Base-by-base conservation (phyloP, 352 stramenopile genomes). In the Thraustochytrium striatum region DNA sequence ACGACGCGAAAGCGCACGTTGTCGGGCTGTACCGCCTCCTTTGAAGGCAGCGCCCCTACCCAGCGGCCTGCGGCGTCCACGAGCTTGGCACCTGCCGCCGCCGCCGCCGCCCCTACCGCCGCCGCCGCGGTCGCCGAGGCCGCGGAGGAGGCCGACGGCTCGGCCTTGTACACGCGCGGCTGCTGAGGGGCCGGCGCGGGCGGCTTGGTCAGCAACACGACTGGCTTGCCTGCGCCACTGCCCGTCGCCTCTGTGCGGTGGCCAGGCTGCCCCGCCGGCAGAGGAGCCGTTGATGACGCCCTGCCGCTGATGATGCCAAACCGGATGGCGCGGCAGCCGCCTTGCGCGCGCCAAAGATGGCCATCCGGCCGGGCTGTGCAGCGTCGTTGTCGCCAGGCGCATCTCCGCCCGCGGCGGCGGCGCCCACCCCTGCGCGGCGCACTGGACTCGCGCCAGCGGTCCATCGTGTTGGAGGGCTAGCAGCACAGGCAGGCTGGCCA, bases 11-110 rank as follows among this genome's bases (percentile, higher is more conserved):
- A 75, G 58, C 39, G 9, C 2, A 19, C 13, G 32, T 75, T 75
- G 16, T 30, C 43, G 38, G 33, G n/a, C n/a, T n/a, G n/a, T n/a
- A n/a, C n/a, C n/a, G n/a, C n/a, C n/a, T n/a, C n/a, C n/a, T n/a
- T n/a, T n/a, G n/a, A n/a, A n/a, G n/a, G n/a, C n/a, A n/a, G n/a
- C n/a, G n/a, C n/a, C n/a, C n/a, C n/a, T n/a, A n/a, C n/a, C n/a
- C n/a, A n/a, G n/a, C n/a, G n/a, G n/a, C n/a, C n/a, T n/a, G n/a
- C n/a, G n/a, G n/a, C n/a, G n/a, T n/a, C n/a, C n/a, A n/a, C n/a
- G n/a, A n/a, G n/a, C n/a, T n/a, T n/a, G n/a, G n/a, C n/a, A n/a
- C 59, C 25, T 52, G 59, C 59, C 59, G 53, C 21, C 50, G 41
- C 0, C 8, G 30, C 21, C 21, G 9, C 21, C n/a, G 59, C 19